Evolutionary conservation across 495 filamentous ascomycete genomes (phyloP).

Genomic region (Lophiostoma macrostomum): DNA sequence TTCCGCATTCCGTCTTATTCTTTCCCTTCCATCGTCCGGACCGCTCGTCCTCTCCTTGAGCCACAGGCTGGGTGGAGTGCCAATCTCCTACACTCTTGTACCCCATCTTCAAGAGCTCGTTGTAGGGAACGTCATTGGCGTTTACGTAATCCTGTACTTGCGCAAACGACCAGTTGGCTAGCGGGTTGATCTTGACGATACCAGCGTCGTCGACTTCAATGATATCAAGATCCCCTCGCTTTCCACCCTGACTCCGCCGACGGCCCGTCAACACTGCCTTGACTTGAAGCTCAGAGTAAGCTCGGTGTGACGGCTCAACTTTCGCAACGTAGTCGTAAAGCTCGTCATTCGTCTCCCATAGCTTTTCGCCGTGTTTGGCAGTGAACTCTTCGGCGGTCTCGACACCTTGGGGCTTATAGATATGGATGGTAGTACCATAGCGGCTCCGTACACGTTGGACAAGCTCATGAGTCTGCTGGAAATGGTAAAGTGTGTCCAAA

Average conservation of each 20-base stretch:
- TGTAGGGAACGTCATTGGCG: conserved; percentile 88
- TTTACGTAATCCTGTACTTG: conserved; percentile 86
- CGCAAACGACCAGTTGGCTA: conserved; percentile 91
- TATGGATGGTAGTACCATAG: conserved; percentile 77
- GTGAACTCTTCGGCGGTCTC: conserved; percentile 73
- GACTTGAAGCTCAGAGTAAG: conserved; percentile 83
- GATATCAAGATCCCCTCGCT: conserved; percentile 82
- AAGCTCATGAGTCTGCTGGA: conserved; percentile 80
- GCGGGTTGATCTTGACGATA: conserved; percentile 96
- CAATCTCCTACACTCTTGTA: conserved; percentile 98
- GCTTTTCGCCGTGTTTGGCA: conserved; percentile 69
- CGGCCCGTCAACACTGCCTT: conserved; percentile 94
- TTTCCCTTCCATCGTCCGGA: conserved; percentile 95
- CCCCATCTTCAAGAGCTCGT: conserved; percentile 79
- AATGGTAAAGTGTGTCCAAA: conserved; percentile 95
- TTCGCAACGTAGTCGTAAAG: conserved; percentile 97
- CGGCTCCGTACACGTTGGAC: conserved; percentile 71
- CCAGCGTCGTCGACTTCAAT: conserved; percentile 91
- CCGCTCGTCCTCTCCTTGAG: conserved; percentile 91
- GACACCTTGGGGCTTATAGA: conserved; percentile 78
- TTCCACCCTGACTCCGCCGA: conserved; percentile 86
- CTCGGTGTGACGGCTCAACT: conserved; percentile 91
- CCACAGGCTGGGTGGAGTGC: conserved; percentile 89
- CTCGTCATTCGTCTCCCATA: conserved; percentile 84
- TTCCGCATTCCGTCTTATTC: conserved; percentile 93